Percentiles rank a stretch among this genome's conserved stretches.
Evolutionary conservation across 2,329 filamentous ascomycete genomes (phyloP).

Genomic region (Monilinia polystroma): DNA sequence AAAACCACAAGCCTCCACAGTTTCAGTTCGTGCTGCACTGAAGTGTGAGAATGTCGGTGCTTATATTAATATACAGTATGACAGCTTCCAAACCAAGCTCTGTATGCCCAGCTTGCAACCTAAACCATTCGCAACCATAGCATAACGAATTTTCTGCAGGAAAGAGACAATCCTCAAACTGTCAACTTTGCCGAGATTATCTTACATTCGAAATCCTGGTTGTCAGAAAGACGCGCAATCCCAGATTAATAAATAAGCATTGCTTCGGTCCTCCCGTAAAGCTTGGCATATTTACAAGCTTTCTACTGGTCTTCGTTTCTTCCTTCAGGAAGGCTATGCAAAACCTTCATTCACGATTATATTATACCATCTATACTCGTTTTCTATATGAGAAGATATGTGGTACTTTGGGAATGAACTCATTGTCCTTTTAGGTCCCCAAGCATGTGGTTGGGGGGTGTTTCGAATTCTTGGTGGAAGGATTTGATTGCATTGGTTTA

Average conservation of each 20-base stretch:
- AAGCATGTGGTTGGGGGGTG: not conserved
- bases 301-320: not conserved
- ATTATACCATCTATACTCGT: not conserved
- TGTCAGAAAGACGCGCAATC: constrained; percentile 10
- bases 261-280: constrained; percentile 8
- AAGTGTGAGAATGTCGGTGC: not conserved
- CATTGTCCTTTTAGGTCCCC: not conserved
- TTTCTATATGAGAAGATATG: not conserved
- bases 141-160: not conserved
- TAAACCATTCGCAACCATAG: not conserved
- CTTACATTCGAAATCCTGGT: not conserved
- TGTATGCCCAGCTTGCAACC: not conserved
- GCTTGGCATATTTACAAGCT: not conserved
- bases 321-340: not conserved
- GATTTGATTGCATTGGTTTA: not conserved
- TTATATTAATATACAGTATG: not conserved
- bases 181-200: not conserved
- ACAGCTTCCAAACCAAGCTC: not conserved
- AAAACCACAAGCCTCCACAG: not conserved
- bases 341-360: not conserved
- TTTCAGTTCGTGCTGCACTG: not conserved
- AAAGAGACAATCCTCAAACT: not conserved
- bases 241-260: too few species aligned
- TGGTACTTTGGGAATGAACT: not conserved
- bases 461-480: constrained; percentile 1